These are phyloP conservation scores for Thielaviopsis populi DNA, from an alignment of 2,329 filamentous ascomycete species.

Conservation along the genomic window DNA sequence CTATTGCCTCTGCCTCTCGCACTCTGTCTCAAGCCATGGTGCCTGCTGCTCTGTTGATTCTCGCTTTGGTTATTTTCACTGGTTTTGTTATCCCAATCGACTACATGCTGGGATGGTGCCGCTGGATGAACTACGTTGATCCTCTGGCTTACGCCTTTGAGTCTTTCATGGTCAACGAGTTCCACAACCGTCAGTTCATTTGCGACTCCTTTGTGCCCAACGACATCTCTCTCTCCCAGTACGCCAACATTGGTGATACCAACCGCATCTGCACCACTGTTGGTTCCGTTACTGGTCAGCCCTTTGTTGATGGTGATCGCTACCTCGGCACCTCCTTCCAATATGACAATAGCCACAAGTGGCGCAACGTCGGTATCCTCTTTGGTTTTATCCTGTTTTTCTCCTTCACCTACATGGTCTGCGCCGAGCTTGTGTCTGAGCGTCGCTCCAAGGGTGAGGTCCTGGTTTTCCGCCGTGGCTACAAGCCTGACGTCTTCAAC, in stretches of 20 bases:
- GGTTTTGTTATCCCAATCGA: constrained; percentile 50
- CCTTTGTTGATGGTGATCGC: constrained; percentile 39
- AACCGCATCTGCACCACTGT: constrained; percentile 43
- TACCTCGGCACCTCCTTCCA: constrained; percentile 41
- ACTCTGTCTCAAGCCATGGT: constrained; percentile 52
- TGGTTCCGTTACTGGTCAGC: constrained; percentile 40
- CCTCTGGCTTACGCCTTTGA: constrained; percentile 72
- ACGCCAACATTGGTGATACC: constrained; percentile 23
- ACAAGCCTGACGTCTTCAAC: constrained; percentile 42
- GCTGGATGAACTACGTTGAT: constrained; percentile 72
- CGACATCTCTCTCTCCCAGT: constrained; percentile 23
- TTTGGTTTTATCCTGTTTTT: constrained; percentile 50
- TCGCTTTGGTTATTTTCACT: constrained; percentile 54
- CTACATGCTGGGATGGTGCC: constrained; percentile 67
- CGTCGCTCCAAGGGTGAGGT: constrained; percentile 64
- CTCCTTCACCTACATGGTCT: constrained; percentile 44
- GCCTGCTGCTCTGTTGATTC: constrained; percentile 44
- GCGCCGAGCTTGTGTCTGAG: constrained; percentile 49
- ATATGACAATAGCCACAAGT: constrained; percentile 45
- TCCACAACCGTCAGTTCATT: constrained; percentile 45
- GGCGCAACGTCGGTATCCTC: constrained; percentile 59
- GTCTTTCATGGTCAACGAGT: constrained; percentile 70
- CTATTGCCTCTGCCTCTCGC: constrained; percentile 60
- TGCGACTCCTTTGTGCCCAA: constrained; percentile 35
- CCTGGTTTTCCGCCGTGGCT: constrained; percentile 57